phyloP scores from a whole-genome alignment of 805 yeast species.

The Starmerella asiatica region DNA sequence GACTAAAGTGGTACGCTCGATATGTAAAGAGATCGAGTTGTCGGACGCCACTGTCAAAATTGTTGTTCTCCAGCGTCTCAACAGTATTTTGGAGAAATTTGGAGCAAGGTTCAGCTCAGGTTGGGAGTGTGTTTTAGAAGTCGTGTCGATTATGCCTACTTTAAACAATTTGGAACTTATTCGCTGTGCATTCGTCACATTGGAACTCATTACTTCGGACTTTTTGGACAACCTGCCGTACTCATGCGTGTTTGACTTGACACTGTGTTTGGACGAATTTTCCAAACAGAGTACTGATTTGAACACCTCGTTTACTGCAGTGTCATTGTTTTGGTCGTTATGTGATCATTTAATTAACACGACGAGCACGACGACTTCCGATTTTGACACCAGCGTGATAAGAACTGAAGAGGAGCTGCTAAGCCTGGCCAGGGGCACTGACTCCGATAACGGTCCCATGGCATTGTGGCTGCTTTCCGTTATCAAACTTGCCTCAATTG shows the following conservation, averaged over 20 bases:
- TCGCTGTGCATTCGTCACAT: slow-evolving; percentile 63
- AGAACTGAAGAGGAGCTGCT: slow-evolving; percentile 16
- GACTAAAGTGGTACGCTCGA: slow-evolving; percentile 35
- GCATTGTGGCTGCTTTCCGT: slow-evolving; percentile 54
- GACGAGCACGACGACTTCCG: slow-evolving; percentile 20
- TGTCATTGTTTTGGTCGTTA: slow-evolving; percentile 82
- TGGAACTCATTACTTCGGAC: slow-evolving; percentile 76
- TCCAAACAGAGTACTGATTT: slow-evolving; percentile 59
- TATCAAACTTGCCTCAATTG: slow-evolving; percentile 46
- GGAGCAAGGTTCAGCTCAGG: slow-evolving; percentile 49
- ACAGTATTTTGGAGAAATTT: slow-evolving; percentile 61
- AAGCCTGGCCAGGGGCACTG: slow-evolving; percentile 20
- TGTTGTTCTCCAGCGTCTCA: slow-evolving; percentile 47
- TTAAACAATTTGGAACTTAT: slow-evolving; percentile 31
- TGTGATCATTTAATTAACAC: slow-evolving; percentile 48
- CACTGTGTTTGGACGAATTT: slow-evolving; percentile 61
- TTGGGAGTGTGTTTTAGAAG: slow-evolving; percentile 61
- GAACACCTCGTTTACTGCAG: slow-evolving; percentile 80
- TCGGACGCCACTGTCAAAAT: slow-evolving; percentile 59
- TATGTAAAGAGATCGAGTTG: slow-evolving; percentile 33
- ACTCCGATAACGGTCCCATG: slow-evolving; percentile 19
- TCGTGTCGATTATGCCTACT: slow-evolving; percentile 28
- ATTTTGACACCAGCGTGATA: slow-evolving; percentile 1
- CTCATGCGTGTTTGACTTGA: slow-evolving; percentile 46
- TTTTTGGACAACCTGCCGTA: slow-evolving; percentile 61